Percentiles rank a stretch among this genome's conserved stretches.
These are phyloP conservation scores for Thozetella sp. DNA, from an alignment of 495 filamentous ascomycete genomes.

Conservation along the genomic window DNA sequence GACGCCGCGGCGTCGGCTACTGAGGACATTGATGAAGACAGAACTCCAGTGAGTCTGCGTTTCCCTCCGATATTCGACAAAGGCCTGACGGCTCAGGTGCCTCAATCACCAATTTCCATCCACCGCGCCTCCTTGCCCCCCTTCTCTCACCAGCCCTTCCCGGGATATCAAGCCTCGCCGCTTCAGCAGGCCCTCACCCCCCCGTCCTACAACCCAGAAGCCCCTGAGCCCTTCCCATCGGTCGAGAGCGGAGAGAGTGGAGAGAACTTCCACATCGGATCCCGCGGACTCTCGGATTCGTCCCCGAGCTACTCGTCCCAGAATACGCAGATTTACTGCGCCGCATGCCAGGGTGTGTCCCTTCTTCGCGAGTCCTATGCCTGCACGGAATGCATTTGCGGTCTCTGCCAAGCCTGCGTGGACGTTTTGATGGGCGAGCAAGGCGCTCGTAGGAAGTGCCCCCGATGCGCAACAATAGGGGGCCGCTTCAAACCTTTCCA, in stretches of 20 bases:
- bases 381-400: slow-evolving; percentile 93
- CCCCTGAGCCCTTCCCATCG: slow-evolving; percentile 78
- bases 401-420: slow-evolving; percentile 84
- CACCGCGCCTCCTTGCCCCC: slow-evolving; percentile 83
- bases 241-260: slow-evolving; percentile 69
- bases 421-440: slow-evolving; percentile 71
- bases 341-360: slow-evolving; percentile 74
- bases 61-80: slow-evolving; percentile 31
- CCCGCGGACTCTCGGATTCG: slow-evolving; percentile 52
- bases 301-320: slow-evolving; percentile 56
- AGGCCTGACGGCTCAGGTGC: slow-evolving; percentile 56
- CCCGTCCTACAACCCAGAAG: slow-evolving; percentile 66
- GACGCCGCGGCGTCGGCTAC: slow-evolving; percentile 85
- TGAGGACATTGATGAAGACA: slow-evolving; percentile 86
- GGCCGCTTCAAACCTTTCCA: slow-evolving; percentile 71
- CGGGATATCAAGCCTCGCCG: slow-evolving; percentile 83
- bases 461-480: slow-evolving; percentile 66
- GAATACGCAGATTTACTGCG: slow-evolving; percentile 85
- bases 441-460: slow-evolving; percentile 62
- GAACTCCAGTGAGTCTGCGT: slow-evolving; percentile 69
- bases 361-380: slow-evolving; percentile 80
- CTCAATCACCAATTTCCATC: slow-evolving; percentile 66
- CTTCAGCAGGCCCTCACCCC: slow-evolving; percentile 85
- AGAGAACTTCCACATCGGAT: slow-evolving; percentile 67
- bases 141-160: slow-evolving; percentile 58